Percentiles rank a stretch among this genome's conserved stretches.
phyloP scores from a whole-genome alignment of 306 rosid genomes.

The Malus fusca region DNA sequence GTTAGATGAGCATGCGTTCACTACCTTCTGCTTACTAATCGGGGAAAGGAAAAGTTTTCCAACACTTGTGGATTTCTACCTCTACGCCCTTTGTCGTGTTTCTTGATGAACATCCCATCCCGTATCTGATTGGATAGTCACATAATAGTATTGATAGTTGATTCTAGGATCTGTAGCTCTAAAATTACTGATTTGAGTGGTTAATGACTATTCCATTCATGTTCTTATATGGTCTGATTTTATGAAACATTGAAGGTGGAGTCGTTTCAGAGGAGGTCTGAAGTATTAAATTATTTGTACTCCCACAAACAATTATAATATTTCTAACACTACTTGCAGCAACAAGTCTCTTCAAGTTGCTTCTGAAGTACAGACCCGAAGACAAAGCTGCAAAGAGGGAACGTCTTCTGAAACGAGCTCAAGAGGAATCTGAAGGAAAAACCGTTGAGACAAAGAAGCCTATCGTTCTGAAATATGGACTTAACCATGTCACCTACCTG shows the following conservation, averaged over 20 bases:
- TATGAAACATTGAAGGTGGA: not conserved
- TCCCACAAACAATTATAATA: not conserved
- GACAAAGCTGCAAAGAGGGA: slow-evolving; percentile 72
- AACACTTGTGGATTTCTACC: not conserved
- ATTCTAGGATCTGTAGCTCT: not conserved
- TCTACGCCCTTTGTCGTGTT: not conserved
- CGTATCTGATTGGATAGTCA: not conserved
- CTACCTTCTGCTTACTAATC: not conserved
- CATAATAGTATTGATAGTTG: not conserved
- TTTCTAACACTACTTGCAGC: slow-evolving; percentile 32
- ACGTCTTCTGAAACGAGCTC: slow-evolving; percentile 61
- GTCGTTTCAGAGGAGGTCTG: not conserved
- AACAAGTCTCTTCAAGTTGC: slow-evolving; percentile 61
- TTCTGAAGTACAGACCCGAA: slow-evolving; percentile 71
- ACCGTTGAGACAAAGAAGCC: slow-evolving; percentile 61
- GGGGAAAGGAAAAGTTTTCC: too few species aligned
- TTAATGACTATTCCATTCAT: not conserved
- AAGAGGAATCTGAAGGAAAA: slow-evolving; percentile 65
- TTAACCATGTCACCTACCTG: slow-evolving; percentile 72
- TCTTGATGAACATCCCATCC: not conserved
- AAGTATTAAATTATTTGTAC: not conserved
- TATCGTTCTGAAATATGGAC: slow-evolving; percentile 65
- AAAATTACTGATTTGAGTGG: not conserved
- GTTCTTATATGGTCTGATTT: not conserved
- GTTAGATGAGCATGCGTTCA: not conserved